phyloP scores from a whole-genome alignment of 2,329 filamentous ascomycete genomes.

The Fusarium chlamydosporum region DNA sequence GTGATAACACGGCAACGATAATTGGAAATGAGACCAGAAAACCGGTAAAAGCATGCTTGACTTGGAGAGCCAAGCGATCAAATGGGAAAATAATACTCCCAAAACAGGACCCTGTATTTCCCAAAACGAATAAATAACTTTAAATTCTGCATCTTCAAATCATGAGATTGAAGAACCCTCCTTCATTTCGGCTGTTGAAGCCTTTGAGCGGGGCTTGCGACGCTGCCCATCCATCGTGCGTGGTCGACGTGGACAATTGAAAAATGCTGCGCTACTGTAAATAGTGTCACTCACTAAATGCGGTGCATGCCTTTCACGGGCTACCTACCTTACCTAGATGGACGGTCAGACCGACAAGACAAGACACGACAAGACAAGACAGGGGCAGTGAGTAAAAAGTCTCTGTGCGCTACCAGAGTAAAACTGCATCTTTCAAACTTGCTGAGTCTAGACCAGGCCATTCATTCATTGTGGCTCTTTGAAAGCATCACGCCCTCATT shows the following conservation, averaged over 20 bases:
- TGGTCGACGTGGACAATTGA: slow-evolving; percentile 15
- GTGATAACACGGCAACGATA: slow-evolving; percentile 24
- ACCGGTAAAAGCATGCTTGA: slow-evolving; percentile 29
- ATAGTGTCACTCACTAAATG: slow-evolving; percentile 39
- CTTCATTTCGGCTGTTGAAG: slow-evolving; percentile 49
- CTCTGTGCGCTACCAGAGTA: not conserved
- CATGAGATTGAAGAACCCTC: slow-evolving; percentile 5
- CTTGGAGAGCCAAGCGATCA: slow-evolving; percentile 9
- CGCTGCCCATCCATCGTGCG: no score
- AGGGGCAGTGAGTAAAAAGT: slow-evolving; percentile 4
- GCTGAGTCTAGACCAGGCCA: slow-evolving; percentile 24
- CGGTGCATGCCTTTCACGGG: slow-evolving; percentile 29
- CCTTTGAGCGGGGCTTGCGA: slow-evolving; percentile 24
- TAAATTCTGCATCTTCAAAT: slow-evolving; percentile 32
- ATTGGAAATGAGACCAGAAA: slow-evolving; percentile 23
- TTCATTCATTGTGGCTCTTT: slow-evolving; percentile 14
- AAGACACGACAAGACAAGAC: slow-evolving; percentile 1
- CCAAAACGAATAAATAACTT: slow-evolving; percentile 31
- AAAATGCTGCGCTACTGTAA: slow-evolving; percentile 30
- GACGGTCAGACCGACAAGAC: slow-evolving; percentile 10
- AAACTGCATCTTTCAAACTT: not conserved
- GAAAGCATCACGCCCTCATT: slow-evolving; percentile 8
- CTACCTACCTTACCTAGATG: not conserved
- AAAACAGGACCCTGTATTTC: slow-evolving; percentile 34
- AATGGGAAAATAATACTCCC: slow-evolving; percentile 21